Conservation (phyloP, 495 filamentous ascomycete species). For the Neurospora cerealis region DNA sequence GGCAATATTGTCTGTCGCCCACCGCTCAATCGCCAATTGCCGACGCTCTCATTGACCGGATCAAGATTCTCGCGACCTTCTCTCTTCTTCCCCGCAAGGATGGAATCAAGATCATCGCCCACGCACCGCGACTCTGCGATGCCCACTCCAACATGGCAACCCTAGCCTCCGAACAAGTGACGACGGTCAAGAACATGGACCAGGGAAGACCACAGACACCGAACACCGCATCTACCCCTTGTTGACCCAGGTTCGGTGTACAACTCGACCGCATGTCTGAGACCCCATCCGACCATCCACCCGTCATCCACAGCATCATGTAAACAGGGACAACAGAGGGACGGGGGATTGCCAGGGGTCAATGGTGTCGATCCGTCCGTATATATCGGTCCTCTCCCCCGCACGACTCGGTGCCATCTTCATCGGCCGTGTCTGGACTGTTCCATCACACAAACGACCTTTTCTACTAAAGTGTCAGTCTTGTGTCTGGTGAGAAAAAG, state of each 20-base stretch:
- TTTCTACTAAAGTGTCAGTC: not conserved
- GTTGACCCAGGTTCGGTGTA: not conserved
- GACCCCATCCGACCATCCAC: not conserved
- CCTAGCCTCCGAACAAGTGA: not conserved
- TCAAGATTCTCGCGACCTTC: not conserved
- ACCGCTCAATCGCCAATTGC: not conserved
- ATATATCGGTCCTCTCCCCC: not conserved
- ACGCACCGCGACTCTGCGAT: not conserved
- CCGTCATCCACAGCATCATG: not conserved
- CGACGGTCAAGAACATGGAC: not conserved
- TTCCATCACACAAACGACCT: not conserved
- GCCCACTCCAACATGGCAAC: not conserved
- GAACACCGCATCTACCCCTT: not conserved
- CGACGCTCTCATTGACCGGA: not conserved
- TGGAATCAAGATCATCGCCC: not conserved
- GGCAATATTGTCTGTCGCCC: not conserved
- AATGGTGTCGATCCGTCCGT: not conserved
- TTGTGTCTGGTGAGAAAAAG: not conserved
- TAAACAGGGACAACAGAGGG: not conserved
- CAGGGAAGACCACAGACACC: not conserved
- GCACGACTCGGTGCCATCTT: not conserved
- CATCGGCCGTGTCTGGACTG: not conserved
- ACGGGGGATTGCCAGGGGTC: not conserved
- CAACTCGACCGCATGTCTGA: not conserved
- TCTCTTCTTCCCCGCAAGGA: not conserved